These are phyloP conservation scores for Ascochyta fabae DNA, from an alignment of 2,329 filamentous ascomycete genomes.

Conservation along the genomic window DNA sequence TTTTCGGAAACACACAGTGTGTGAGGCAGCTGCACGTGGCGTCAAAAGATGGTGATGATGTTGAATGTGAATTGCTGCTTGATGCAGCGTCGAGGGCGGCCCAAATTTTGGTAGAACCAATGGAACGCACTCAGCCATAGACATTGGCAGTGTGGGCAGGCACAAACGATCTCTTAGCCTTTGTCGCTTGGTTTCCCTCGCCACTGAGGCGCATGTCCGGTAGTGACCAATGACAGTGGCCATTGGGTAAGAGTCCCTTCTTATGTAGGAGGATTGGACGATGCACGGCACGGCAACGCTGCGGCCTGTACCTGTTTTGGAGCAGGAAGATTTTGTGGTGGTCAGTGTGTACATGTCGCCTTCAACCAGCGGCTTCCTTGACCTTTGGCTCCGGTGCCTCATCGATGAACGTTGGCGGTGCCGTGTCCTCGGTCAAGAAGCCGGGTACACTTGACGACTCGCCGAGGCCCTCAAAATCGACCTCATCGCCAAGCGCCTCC, in stretches of 20 bases:
- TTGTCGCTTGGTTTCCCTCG: not conserved
- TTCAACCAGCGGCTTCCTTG: conserved; percentile 75
- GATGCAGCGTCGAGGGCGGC: not conserved
- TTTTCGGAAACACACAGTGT: not conserved
- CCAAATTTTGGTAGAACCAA: not conserved
- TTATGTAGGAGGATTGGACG: not conserved
- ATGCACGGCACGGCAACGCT: not conserved
- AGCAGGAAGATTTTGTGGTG: not conserved
- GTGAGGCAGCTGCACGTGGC: not conserved
- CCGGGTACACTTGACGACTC: conserved; percentile 71
- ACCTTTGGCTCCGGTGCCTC: conserved; percentile 81
- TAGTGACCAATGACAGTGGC: not conserved
- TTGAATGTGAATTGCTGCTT: not conserved
- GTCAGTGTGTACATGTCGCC: not conserved
- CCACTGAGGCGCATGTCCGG: not conserved
- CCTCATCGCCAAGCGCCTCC: conserved; percentile 91
- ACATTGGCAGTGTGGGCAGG: not conserved
- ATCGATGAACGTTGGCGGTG: conserved; percentile 86
- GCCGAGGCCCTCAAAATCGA: conserved; percentile 79
- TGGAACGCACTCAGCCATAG: not conserved
- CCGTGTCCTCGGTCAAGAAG: conserved; percentile 87
- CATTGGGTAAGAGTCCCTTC: no score
- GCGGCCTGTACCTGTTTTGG: not conserved
- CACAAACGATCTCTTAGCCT: not conserved
- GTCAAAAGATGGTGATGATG: not conserved